Evolutionary conservation across 257 asterid genomes (phyloP), one percentile per base, ranked within the genome.

Genomic region (Ballota nigra): DNA sequence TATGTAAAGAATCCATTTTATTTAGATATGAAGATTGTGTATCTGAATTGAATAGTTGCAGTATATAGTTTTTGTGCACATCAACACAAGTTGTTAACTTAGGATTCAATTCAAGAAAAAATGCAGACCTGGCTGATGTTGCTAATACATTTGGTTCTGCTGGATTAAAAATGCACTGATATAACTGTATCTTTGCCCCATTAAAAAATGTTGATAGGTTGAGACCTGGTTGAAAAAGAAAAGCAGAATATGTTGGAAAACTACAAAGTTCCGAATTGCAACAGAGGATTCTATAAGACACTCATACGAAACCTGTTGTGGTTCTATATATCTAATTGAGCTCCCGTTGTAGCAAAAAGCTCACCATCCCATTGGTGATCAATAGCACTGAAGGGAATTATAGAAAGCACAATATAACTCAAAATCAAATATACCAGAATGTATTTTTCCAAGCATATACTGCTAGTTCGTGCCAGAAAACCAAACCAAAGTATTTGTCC

Each of bases 321-420:
- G 85, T 95, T 87, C 99, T 98, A 95, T 73, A 92, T 86, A 69
- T 92, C 97, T 57, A 95, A 86, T 87, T 92, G 96, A 80, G 98
- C 96, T 75, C 98, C 97, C 52, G 92, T 97, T 12, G 98, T 92
- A 59, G 99, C 98, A 86, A 95, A 95, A 61, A 87, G 93, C 34
- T 88, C 89, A 68, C 97, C 95, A 53, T 91, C 86, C 84, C 82
- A 85, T 80, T 92, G 96, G 80, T 95, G 98, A 83, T 95, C 99
- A 81, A 95, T 89, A 64, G 88, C 98, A 92, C 99, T 91, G 74
- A 75, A 62, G 59, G 71, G 78, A 59, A 24, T 41, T 45, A 33
- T 2, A n/a, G 43, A 16, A 65, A 68, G 55, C 34, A 60, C 33
- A 18, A 66, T 24, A 53, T 68, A 41, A 22, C 52, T 55, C 34